Conservation (phyloP, 495 filamentous ascomycete genomes). For the Neurospora hispaniola region DNA sequence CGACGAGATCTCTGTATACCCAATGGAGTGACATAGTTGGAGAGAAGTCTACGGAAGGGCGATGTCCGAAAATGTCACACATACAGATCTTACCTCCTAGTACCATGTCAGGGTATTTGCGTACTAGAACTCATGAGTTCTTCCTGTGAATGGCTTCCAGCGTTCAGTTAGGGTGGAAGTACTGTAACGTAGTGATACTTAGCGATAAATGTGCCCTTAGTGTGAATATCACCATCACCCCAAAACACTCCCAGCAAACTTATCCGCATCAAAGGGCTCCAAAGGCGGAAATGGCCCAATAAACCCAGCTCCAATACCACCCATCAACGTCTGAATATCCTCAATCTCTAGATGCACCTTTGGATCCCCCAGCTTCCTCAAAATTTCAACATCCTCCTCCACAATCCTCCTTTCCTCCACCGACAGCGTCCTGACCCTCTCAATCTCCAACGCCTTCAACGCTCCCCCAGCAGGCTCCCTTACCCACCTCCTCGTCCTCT, state of each 20-base stretch:
- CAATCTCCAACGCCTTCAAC: constrained; percentile 12
- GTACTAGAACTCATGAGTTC: too few relatives aligned
- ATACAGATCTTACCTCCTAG: background rate
- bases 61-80: background rate
- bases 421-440: constrained; percentile 18
- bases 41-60: background rate
- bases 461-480: background rate
- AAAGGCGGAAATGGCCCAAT: background rate
- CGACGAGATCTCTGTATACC: background rate
- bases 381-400: constrained; percentile 11
- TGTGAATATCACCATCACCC: background rate
- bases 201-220: background rate
- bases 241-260: constrained; percentile 7
- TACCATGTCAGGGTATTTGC: too few relatives aligned
- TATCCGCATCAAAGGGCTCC: constrained; percentile 1
- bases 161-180: background rate
- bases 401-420: constrained; percentile 11
- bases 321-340: constrained; percentile 20
- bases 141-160: background rate
- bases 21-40: background rate
- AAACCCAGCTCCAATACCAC: constrained; percentile 12
- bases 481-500: constrained; percentile 2
- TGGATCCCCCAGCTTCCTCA: constrained; percentile 11
- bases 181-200: background rate
- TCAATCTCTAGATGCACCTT: constrained; percentile 17